A percentile compares a stretch with the other conserved stretches of the same genome.
Evolutionary conservation across 2,329 filamentous ascomycete genomes (phyloP).

Genomic region (Zasmidium angulare): DNA sequence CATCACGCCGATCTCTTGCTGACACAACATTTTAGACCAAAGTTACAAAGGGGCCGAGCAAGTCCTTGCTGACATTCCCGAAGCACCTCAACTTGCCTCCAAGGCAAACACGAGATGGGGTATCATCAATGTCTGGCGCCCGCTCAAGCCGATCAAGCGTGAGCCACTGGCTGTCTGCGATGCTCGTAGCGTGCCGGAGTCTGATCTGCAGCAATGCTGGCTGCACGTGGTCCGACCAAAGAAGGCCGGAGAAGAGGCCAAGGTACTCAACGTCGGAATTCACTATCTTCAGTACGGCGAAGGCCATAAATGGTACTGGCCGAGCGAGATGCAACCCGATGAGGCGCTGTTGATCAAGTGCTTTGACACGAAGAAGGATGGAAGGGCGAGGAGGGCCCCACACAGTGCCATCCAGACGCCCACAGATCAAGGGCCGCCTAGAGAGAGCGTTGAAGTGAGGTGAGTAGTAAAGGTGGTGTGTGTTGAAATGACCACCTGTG

Average conservation of each 20-base stretch:
- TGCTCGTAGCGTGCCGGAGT: conserved; percentile 7
- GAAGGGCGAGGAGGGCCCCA: conserved; percentile 10
- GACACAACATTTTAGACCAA: not conserved
- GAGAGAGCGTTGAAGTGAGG: conserved; percentile 1
- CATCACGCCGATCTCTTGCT: not conserved
- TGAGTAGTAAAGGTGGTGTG: no score
- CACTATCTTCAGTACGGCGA: not conserved
- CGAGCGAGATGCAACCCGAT: conserved; percentile 14
- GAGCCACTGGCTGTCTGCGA: conserved; percentile 18
- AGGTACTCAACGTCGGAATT: not conserved
- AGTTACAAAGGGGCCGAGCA: not conserved
- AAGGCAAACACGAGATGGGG: conserved; percentile 9
- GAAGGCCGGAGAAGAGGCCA: not conserved
- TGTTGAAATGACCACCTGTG: no score
- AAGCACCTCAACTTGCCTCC: not conserved
- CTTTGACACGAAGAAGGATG: conserved; percentile 17
- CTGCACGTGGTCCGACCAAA: not conserved
- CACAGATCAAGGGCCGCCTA: not conserved
- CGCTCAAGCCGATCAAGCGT: conserved; percentile 13
- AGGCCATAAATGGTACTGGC: conserved; percentile 16
- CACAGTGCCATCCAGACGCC: conserved; percentile 1
- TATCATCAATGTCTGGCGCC: conserved; percentile 23
- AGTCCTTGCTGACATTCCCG: not conserved
- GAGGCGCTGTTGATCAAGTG: conserved; percentile 20
- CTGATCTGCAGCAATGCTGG: conserved; percentile 2